Evolutionary conservation across 805 yeast species (phyloP).

Genomic region (Suhomyces faveliae): DNA sequence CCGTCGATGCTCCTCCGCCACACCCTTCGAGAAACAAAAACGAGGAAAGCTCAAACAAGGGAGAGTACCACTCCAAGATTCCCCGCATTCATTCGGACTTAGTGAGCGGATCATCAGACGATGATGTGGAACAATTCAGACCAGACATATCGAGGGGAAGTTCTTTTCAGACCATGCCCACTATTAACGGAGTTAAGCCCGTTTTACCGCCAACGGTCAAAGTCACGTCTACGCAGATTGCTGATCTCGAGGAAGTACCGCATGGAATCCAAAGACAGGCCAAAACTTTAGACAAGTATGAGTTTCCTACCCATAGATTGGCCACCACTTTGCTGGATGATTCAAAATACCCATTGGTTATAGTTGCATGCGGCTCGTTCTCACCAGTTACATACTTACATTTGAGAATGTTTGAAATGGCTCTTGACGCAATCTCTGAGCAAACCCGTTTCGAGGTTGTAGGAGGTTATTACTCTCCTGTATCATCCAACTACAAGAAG

Average conservation of each 20-base stretch:
- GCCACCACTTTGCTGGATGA: slow-evolving; percentile 68
- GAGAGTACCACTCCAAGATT: slow-evolving; percentile 38
- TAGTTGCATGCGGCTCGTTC: slow-evolving; percentile 97
- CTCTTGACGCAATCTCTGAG: slow-evolving; percentile 87
- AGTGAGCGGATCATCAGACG: slow-evolving; percentile 46
- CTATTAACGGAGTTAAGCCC: slow-evolving; percentile 4
- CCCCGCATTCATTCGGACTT: slow-evolving; percentile 60
- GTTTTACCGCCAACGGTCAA: slow-evolving; percentile 43
- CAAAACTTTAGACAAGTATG: slow-evolving; percentile 59
- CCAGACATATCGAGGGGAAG: slow-evolving; percentile 1
- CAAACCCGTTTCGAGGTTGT: slow-evolving; percentile 91
- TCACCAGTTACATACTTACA: slow-evolving; percentile 95
- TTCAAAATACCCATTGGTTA: slow-evolving; percentile 81
- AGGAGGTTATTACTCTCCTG: slow-evolving; percentile 96
- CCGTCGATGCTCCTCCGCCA: slow-evolving; percentile 72
- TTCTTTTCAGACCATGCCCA: neutral
- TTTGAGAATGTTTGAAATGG: slow-evolving; percentile 98
- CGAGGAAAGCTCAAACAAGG: slow-evolving; percentile 11
- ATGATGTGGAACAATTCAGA: slow-evolving; percentile 19
- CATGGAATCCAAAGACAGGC: slow-evolving; percentile 92
- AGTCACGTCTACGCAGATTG: slow-evolving; percentile 63
- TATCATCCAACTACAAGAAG: slow-evolving; percentile 86
- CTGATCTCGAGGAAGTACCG: slow-evolving; percentile 96
- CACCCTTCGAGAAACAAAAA: slow-evolving; percentile 35
- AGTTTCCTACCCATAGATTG: slow-evolving; percentile 85